These are phyloP conservation scores for Trichomonas tenax DNA, from an alignment of 208 protist genomes.

Conservation along the genomic window DNA sequence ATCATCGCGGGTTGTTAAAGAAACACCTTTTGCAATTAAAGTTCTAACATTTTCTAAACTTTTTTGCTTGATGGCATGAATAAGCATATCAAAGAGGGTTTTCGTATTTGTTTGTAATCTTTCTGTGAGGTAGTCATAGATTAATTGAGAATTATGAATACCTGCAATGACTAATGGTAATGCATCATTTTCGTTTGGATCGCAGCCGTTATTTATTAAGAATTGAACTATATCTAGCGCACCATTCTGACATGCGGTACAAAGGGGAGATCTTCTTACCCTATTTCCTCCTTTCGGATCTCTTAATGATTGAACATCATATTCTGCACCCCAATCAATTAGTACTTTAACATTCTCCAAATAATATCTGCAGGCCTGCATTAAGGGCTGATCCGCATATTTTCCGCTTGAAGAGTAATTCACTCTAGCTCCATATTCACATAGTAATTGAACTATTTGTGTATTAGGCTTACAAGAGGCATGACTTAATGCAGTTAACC, in stretches of 20 bases:
- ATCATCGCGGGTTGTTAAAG: background rate
- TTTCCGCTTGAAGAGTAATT: background rate
- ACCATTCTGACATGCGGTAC: background rate
- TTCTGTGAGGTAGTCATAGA: background rate
- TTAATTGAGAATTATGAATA: background rate
- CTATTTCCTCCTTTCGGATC: too few relatives aligned
- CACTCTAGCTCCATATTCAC: background rate
- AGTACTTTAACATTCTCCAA: background rate
- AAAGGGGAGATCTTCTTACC: background rate
- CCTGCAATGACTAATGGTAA: background rate
- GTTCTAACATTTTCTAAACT: background rate
- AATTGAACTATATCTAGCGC: background rate
- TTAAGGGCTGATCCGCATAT: background rate
- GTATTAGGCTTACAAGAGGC: background rate
- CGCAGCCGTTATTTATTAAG: background rate
- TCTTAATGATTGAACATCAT: background rate
- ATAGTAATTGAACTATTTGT: background rate
- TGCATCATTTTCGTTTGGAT: background rate
- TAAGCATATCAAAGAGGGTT: background rate
- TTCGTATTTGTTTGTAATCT: background rate
- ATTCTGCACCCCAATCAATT: background rate
- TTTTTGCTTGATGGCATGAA: background rate
- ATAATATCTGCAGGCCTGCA: background rate
- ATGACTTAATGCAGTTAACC: background rate
- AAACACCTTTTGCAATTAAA: background rate